Conservation (phyloP, 257 asterid species). For the Salvia rosmarinus region DNA sequence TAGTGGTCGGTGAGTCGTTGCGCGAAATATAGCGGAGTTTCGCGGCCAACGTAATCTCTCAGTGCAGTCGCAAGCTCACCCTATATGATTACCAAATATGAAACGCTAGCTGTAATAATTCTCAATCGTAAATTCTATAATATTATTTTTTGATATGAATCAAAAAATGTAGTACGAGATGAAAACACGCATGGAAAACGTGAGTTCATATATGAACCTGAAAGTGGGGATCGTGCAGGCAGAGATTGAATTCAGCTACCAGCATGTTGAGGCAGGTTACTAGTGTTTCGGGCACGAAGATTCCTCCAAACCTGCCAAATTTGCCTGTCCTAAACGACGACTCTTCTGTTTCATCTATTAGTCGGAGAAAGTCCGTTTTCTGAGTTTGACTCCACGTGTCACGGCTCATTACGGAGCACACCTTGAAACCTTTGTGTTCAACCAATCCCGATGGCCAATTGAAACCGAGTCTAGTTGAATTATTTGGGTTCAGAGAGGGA, state of each 20-base stretch:
- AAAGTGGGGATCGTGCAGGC: constrained; percentile 51
- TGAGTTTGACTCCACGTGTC: neutral
- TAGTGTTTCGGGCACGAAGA: constrained; percentile 71
- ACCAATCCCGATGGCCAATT: constrained; percentile 4
- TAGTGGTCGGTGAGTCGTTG: constrained; percentile 66
- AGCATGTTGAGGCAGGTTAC: constrained; percentile 55
- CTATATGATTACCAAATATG: constrained; percentile 28
- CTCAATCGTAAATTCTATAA: too few relatives aligned
- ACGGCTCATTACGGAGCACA: constrained; percentile 13
- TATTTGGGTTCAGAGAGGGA: neutral
- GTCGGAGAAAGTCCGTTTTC: constrained; percentile 18
- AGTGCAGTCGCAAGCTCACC: constrained; percentile 51
- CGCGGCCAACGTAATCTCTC: constrained; percentile 77
- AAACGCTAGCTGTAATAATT: neutral
- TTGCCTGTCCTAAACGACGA: constrained; percentile 42
- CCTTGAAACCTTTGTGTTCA: neutral
- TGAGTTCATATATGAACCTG: constrained; percentile 50
- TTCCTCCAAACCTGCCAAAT: constrained; percentile 74
- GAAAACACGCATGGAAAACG: too few relatives aligned
- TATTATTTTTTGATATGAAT: too few relatives aligned
- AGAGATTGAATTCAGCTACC: constrained; percentile 49
- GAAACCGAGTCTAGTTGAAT: neutral
- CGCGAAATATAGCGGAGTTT: constrained; percentile 75
- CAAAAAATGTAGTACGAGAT: too few relatives aligned
- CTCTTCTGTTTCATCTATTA: constrained; percentile 34